Base-by-base conservation (phyloP, 2,329 filamentous ascomycete genomes). In the Verticillium nubilum region DNA sequence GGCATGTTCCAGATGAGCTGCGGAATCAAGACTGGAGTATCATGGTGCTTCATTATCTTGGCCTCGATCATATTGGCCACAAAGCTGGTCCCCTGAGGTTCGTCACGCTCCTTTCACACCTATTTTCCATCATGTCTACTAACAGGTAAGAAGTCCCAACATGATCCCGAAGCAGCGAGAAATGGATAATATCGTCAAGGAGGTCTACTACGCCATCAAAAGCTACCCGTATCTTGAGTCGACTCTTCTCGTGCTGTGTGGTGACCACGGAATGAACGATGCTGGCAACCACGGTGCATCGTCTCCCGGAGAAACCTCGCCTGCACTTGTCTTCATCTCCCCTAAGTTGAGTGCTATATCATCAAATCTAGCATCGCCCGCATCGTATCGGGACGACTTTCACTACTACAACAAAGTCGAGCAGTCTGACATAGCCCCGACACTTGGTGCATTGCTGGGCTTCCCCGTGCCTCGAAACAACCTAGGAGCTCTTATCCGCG, bases 181-280 rank as follows among this genome's bases (percentile, higher is more conserved):
- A 73, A 99, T 99, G 94, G 94, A 98, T 68, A 80, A 75, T 1
- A 88, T 98, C 63, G 87, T 97, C 42, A 79, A 80, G 62, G 77
- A 85, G 60, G 88, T 99, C 27, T 97, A 91, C 69, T 77, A 81
- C 13, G 89, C 91, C 6, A 89, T 99, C 64, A 82, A 89, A 68
- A 81, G 80, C 4, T 76, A 90, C 59, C 70, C 82, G 1, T 89
- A 97, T 72, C 84, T 97, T 1, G 70, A 84, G 31, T 89, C 90
- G 4, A 92, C 94, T 0, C 77, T 99, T 2, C 82, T 99, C 53
- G 87, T 99, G 3, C 76, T 99, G 6, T 92, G 89, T 59, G 95
- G 95, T 59, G 96, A 99, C 68, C 95, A 99, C 70, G 95, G 95
- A n/a, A 99, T 99, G 95, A 99, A 98, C 67, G 94, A 98, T 67